phyloP scores from a whole-genome alignment of 2,329 filamentous ascomycete genomes.

The Pseudogymnoascus sp. region DNA sequence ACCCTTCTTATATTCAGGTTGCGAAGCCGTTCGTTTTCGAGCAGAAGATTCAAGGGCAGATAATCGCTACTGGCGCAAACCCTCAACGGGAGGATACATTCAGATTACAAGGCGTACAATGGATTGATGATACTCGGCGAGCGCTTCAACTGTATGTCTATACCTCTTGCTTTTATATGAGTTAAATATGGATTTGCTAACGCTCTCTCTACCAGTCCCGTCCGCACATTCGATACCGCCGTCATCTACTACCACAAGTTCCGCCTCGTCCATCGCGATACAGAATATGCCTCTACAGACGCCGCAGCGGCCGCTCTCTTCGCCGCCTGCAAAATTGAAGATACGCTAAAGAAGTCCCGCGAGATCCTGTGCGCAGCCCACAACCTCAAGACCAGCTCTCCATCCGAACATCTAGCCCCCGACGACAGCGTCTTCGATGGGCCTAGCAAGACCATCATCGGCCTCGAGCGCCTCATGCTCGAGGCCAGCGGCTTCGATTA shows the following conservation, averaged over 20 bases:
- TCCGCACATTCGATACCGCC: slow-evolving; percentile 86
- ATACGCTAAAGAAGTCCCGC: slow-evolving; percentile 91
- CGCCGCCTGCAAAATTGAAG: slow-evolving; percentile 93
- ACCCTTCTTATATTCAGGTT: slow-evolving; percentile 29
- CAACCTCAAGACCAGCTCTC: slow-evolving; percentile 55
- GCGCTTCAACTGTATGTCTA: slow-evolving; percentile 64
- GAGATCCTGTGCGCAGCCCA: slow-evolving; percentile 88
- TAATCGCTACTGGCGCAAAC: slow-evolving; percentile 61
- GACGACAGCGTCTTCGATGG: slow-evolving; percentile 85
- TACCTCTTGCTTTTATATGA: background rate
- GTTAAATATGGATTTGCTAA: background rate
- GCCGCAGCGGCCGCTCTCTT: slow-evolving; percentile 83
- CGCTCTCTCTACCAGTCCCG: slow-evolving; percentile 47
- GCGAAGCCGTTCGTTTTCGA: slow-evolving; percentile 69
- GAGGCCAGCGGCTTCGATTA: slow-evolving; percentile 94
- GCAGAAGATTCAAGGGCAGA: slow-evolving; percentile 64
- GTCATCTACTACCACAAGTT: slow-evolving; percentile 93
- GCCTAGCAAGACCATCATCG: slow-evolving; percentile 72
- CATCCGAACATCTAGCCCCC: slow-evolving; percentile 60
- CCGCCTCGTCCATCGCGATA: slow-evolving; percentile 73
- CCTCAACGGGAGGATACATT: slow-evolving; percentile 71
- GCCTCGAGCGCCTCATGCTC: slow-evolving; percentile 83
- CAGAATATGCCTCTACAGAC: slow-evolving; percentile 78
- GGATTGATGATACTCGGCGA: slow-evolving; percentile 78
- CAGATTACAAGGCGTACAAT: slow-evolving; percentile 75